A percentile compares a stretch with the other conserved stretches of the same genome.
Conservation (phyloP, 495 filamentous ascomycete species). For the Trichoderma virens region DNA sequence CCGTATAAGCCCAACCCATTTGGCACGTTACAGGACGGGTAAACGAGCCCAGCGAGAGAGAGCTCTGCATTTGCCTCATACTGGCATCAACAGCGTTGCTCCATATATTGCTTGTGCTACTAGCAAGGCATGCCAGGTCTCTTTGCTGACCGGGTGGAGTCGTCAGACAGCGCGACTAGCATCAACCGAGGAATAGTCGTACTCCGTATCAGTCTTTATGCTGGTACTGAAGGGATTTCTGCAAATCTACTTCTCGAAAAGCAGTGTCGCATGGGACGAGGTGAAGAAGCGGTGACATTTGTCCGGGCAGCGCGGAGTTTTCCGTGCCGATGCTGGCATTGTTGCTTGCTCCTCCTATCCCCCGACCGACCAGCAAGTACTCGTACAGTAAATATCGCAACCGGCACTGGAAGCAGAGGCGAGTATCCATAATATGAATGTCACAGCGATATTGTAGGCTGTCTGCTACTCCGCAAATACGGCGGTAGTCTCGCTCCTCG, state of each 20-base stretch:
- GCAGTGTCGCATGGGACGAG: neutral
- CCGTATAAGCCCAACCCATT: neutral
- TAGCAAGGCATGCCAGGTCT: neutral
- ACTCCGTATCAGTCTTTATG: neutral
- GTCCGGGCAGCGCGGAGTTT: neutral
- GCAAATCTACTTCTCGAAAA: neutral
- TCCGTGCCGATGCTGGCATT: neutral
- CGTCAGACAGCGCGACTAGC: neutral
- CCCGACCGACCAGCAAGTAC: too few species aligned
- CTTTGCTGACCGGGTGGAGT: conserved; percentile 4
- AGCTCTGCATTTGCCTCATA: neutral
- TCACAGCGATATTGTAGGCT: too few species aligned
- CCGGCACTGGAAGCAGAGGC: too few species aligned
- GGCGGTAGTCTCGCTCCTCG: too few species aligned
- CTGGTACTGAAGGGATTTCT: neutral
- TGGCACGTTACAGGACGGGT: neutral
- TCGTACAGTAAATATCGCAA: too few species aligned
- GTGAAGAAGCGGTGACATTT: neutral
- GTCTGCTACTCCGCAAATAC: too few species aligned
- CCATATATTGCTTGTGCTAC: neutral
- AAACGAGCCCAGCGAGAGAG: neutral
- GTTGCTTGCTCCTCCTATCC: too few species aligned
- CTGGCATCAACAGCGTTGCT: neutral
- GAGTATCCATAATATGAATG: too few species aligned
- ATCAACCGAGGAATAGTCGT: neutral